phyloP scores from a whole-genome alignment of 2,329 filamentous ascomycete genomes.

The Diaporthe amygdali region DNA sequence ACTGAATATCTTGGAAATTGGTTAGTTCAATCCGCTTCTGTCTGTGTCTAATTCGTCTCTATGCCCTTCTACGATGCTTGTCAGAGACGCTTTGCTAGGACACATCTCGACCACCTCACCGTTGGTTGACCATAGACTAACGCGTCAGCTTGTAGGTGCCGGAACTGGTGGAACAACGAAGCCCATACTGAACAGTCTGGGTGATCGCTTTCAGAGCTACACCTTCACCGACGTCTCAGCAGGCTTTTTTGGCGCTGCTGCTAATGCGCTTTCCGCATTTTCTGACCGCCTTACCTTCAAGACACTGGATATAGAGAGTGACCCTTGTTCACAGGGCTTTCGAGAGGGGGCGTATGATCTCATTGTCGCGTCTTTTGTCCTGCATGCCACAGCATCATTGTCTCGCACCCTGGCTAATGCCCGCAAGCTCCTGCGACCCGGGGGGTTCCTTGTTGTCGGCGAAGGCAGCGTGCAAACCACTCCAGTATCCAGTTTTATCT shows the following conservation, averaged over 20 bases:
- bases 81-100: too few species aligned
- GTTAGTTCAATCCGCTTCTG: too few species aligned
- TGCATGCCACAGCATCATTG: slow-evolving; percentile 32
- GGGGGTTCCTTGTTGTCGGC: slow-evolving; percentile 37
- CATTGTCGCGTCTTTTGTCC: slow-evolving; percentile 35
- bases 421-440: slow-evolving; percentile 37
- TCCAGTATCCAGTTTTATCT: not conserved
- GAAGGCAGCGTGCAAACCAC: slow-evolving; percentile 1
- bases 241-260: slow-evolving; percentile 30
- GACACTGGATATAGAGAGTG: slow-evolving; percentile 34
- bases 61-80: too few species aligned
- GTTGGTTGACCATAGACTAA: too few species aligned
- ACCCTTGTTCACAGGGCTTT: slow-evolving; percentile 36
- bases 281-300: not conserved
- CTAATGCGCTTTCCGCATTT: not conserved
- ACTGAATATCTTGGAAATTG: too few species aligned
- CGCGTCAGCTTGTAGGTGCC: too few species aligned
- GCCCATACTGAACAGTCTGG: slow-evolving; percentile 37
- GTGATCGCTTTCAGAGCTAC: slow-evolving; percentile 39
- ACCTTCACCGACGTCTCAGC: slow-evolving; percentile 48
- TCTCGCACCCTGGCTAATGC: slow-evolving; percentile 31
- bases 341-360: slow-evolving; percentile 33
- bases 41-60: too few species aligned
- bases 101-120: too few species aligned
- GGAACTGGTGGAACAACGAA: slow-evolving; percentile 47